Evolutionary conservation across 129 eudicot species (phyloP), one percentile per base, ranked within the genome.

Genomic region (Oenanthe sinensis): DNA sequence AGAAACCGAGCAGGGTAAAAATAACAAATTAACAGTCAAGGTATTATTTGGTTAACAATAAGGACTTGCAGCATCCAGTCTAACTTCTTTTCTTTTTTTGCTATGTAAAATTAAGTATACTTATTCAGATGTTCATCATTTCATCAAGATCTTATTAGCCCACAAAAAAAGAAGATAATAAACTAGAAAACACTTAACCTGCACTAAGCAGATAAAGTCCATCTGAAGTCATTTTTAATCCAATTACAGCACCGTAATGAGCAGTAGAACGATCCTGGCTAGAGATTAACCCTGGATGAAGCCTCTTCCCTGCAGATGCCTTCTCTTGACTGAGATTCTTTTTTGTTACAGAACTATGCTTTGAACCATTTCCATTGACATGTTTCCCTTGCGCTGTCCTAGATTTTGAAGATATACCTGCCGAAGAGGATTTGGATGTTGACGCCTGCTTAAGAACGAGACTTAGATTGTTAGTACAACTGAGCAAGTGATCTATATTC

Each of bases 131-230:
- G 15, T 71, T 30, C 72, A 67, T 67, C 72, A 67, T 11, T 60
- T 60, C 67, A 58, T 58, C 67, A 22, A n/a, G n/a, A 10, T 8
- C n/a, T n/a, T 55, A 10, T 13, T 28, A 65, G 15, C 37, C 12
- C 71, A 26, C 40, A 13, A 5, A 67, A 3, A 30, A 30, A 67
- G 17, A 62, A 62, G 37, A 28, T 11, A 8, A 26, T 12, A 28
- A 62, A 77, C 13, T 42, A 46, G 10, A 36, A 40, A 22, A 73
- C 36, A 71, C 44, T 74, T 74, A 85, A 95, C 99, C 99, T 92
- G 99, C 97, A 88, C 99, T 95, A 19, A 95, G 80, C 81, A 95
- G 97, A 84, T 91, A 90, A 93, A 88, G 89, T 82, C 99, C 99
- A 77, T 95, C 99, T 36, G 84, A 90, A 5, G 99, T 95, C 19